Conservation (phyloP, 768 basidiomycete species). For the Boletus speciosus region DNA sequence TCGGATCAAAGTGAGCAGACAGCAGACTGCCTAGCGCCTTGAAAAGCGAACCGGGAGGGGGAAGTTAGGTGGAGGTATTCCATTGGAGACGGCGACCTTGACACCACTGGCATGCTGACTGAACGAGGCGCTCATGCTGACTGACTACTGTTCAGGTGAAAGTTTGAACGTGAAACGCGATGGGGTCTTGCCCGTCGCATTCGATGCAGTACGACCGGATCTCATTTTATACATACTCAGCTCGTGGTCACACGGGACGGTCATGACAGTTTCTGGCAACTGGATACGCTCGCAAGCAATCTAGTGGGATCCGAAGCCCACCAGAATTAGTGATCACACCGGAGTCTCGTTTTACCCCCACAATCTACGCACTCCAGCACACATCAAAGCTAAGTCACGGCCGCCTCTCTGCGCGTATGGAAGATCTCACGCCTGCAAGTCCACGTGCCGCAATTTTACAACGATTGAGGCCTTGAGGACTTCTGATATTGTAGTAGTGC, state of each 20-base stretch:
- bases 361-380: not conserved
- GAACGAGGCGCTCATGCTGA: constrained; percentile 13
- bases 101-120: not conserved
- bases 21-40: too few relatives aligned
- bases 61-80: constrained; percentile 36
- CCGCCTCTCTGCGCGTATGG: not conserved
- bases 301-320: not conserved
- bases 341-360: not conserved
- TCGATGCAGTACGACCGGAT: not conserved
- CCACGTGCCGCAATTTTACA: not conserved
- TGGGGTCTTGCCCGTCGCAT: too few relatives aligned
- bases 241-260: not conserved
- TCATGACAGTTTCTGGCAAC: not conserved
- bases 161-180: too few relatives aligned
- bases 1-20: constrained; percentile 1
- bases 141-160: not conserved
- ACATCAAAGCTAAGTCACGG: not conserved
- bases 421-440: not conserved
- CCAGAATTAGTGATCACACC: not conserved
- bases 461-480: not conserved
- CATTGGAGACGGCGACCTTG: constrained; percentile 37
- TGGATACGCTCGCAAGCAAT: not conserved
- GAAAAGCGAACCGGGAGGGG: constrained; percentile 37
- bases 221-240: constrained; percentile 4
- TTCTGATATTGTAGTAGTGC: not conserved